Conservation (phyloP, 352 stramenopile genomes). For the Thraustochytrium striatum region DNA sequence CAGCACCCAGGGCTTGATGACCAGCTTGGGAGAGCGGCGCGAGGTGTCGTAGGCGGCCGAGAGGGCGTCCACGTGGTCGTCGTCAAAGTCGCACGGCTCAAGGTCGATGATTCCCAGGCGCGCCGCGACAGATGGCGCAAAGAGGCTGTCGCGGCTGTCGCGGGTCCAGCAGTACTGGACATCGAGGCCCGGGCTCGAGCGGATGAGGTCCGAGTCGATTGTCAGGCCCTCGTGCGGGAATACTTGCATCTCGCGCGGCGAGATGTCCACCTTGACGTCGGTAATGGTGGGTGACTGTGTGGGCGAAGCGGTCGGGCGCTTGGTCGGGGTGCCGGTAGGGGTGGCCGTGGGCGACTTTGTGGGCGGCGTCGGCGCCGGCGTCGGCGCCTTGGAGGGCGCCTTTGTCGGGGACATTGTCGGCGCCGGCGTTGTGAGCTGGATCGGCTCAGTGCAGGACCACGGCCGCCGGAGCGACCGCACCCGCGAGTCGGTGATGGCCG, state of each 20-base stretch:
- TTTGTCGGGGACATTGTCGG: not conserved
- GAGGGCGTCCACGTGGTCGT: not conserved
- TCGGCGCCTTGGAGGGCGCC: not conserved
- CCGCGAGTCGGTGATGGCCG: not conserved
- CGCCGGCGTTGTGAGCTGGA: constrained; percentile 4
- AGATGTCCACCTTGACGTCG: constrained; percentile 17
- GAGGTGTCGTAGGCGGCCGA: not conserved
- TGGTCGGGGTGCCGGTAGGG: not conserved
- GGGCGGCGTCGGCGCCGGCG: not conserved
- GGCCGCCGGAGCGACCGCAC: not conserved
- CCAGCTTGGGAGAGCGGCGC: not conserved
- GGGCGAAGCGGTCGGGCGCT: not conserved
- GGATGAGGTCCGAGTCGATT: not conserved
- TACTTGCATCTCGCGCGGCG: not conserved
- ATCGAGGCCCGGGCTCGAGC: not conserved
- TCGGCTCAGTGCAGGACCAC: not conserved
- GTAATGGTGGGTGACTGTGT: not conserved
- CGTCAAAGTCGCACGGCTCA: not conserved
- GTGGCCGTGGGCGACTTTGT: not conserved
- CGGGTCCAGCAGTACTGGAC: constrained; percentile 45
- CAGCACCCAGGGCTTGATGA: constrained; percentile 26
- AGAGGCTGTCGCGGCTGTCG: not conserved
- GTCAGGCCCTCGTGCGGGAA: constrained; percentile 32
- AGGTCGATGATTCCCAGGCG: not conserved
- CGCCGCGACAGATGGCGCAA: not conserved